These are phyloP conservation scores for Claviceps paspali DNA, from an alignment of 2,329 filamentous ascomycete genomes.

Conservation along the genomic window DNA sequence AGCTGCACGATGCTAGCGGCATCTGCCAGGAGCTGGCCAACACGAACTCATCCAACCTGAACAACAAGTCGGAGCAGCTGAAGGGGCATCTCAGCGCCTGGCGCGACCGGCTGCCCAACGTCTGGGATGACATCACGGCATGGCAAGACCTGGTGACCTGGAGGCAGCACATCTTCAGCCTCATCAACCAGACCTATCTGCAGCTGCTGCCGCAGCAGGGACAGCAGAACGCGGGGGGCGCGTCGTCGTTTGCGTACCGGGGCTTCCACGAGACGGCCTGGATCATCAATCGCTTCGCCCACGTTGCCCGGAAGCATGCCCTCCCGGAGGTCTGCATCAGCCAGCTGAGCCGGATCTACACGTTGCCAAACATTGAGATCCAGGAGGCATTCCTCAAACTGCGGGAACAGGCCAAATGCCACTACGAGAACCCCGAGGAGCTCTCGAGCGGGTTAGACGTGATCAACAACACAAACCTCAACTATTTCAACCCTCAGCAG, in stretches of 20 bases:
- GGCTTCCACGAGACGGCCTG: conserved; percentile 98
- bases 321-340: conserved; percentile 95
- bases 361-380: conserved; percentile 96
- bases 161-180: conserved; percentile 95
- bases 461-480: conserved; percentile 98
- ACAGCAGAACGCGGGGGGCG: conserved; percentile 62
- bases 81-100: conserved; percentile 89
- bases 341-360: conserved; percentile 95
- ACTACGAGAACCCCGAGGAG: conserved; percentile 91
- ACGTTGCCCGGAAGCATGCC: conserved; percentile 93
- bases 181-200: conserved; percentile 92
- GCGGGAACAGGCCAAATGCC: conserved; percentile 95
- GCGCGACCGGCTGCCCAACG: conserved; percentile 88
- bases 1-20: conserved; percentile 91
- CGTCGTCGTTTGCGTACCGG: conserved; percentile 79
- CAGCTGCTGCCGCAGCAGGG: conserved; percentile 65
- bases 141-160: conserved; percentile 99
- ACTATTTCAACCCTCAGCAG: conserved; percentile 90
- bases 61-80: conserved; percentile 87
- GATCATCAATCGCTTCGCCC: conserved; percentile 98
- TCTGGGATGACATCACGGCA: conserved; percentile 98
- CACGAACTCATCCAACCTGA: conserved; percentile 73
- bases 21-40: conserved; percentile 83
- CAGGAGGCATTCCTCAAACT: conserved; percentile 97
- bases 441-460: conserved; percentile 88